Base-by-base conservation (phyloP, 768 basidiomycete species). In the Tylopilus plumbeoviolaceoides region DNA sequence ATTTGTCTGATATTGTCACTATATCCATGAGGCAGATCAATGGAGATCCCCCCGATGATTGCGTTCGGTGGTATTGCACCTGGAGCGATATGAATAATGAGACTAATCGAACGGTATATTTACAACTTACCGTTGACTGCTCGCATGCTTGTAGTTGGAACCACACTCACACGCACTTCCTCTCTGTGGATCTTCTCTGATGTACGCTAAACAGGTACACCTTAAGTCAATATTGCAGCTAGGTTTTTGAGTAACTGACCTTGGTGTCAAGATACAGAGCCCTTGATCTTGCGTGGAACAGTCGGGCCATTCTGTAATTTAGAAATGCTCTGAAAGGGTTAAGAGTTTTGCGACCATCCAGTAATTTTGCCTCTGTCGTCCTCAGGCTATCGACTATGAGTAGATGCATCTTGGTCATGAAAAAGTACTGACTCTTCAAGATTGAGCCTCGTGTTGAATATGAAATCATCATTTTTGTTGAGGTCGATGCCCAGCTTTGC, bases 161-260 rank as follows among this genome's bases (percentile, higher is more conserved):
- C 44, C 2, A 51, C 36, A 7, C 25, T 44, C 18, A 36, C 18
- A 46, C 1, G 25, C 1, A 5, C 6, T 20, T 36, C 18, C 1
- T 47, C 25, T 25, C 42, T 42, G 2, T 36, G 51, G 7, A 60
- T 61, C 25, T 6, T 43, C 43, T 57, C 59, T 0, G 55, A 60
- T 3, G 39, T 60, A 1, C 20, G 15, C 55, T 61, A 18, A 18
- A 18, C 8, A 38, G n/a, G 8, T 2, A 15, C 6, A n/a, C 15
- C 8, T 38, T 38, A 5, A 38, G 36, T 4, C 6, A 10, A 18
- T 7, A 2, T 38, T 38, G 36, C 36, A 18, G 6, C 3, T 8
- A 7, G 9, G 36, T 1, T 4, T 2, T 38, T 2, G 1, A 5
- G 9, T 17, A 2, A 33, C 28, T 10, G 38, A 56, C 58, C 47